Conservation (phyloP, 495 filamentous ascomycete species). For the Bryoglossum gracile region DNA sequence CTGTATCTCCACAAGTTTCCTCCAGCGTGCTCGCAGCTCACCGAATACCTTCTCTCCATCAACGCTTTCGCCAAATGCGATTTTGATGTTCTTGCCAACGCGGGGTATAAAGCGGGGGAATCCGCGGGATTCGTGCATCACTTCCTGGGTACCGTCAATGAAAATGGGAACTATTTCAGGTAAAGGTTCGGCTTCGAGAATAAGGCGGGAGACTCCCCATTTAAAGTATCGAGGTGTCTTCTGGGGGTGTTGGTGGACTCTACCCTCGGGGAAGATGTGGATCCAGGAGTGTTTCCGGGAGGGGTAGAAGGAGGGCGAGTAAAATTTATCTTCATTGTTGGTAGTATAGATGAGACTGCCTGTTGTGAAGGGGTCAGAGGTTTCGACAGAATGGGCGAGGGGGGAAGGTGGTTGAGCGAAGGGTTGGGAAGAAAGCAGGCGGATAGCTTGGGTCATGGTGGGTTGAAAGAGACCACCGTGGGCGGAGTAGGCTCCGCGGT, state of each 20-base stretch:
- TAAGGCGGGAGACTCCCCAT: constrained; percentile 86
- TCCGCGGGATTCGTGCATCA: constrained; percentile 74
- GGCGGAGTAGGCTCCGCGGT: constrained; percentile 67
- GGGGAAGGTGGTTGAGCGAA: constrained; percentile 21
- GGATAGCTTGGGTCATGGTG: constrained; percentile 76
- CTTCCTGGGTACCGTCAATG: constrained; percentile 74
- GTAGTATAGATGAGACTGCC: constrained; percentile 59
- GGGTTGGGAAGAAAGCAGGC: constrained; percentile 65
- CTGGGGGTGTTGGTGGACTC: constrained; percentile 77
- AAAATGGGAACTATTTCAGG: constrained; percentile 91
- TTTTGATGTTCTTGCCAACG: constrained; percentile 56
- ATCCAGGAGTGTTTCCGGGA: constrained; percentile 65
- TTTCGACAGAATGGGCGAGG: constrained; percentile 34
- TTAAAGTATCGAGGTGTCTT: constrained; percentile 92
- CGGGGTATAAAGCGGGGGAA: constrained; percentile 82
- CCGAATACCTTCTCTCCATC: constrained; percentile 56
- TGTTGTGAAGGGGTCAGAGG: constrained; percentile 51
- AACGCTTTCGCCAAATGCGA: constrained; percentile 65
- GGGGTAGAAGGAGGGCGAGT: constrained; percentile 47
- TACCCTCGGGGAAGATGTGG: constrained; percentile 93
- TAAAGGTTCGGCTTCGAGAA: constrained; percentile 75
- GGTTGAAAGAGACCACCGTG: constrained; percentile 81
- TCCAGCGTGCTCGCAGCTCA: constrained; percentile 64
- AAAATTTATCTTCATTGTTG: constrained; percentile 48
- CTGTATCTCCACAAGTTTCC: constrained; percentile 42